Base-by-base conservation (phyloP, 179 eudicot species). In the Nepenthes alata region DNA sequence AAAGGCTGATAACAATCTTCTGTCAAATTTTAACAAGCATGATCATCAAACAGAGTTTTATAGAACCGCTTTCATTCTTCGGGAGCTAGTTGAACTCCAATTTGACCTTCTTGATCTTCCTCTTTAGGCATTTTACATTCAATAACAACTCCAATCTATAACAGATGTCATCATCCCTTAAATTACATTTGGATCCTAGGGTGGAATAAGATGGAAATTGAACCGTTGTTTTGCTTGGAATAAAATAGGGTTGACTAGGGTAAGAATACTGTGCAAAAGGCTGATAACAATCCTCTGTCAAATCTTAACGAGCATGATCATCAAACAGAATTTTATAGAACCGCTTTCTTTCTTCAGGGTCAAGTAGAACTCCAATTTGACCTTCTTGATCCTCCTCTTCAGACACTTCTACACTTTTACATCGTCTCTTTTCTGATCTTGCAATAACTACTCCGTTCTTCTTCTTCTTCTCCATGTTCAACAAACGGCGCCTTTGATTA, bases 11-110 rank as follows among this genome's bases (percentile, higher is more conserved):
- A 1, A 9, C 38, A 55, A 25, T 3, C 58, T n/a, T 25, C 11
- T 34, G 11, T 8, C 35, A 54, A 5, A 54, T 36, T 37, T 55
- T 14, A 55, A 9, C 11, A 1, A 25, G 58, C 37, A 72, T 67
- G 58, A 45, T 84, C 95, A 35, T 78, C 89, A 53, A 91, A 89
- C n/a, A 91, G 89, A 70, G 78, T 77, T 66, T 85, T 84, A 53
- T 89, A 91, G 66, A 89, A 91, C 70, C 91, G 61, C 74, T 83
- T 89, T 70, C 96, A 75, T 73, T 91, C 98, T 70, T 91, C 96
- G 5, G 88, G 88, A 64, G 86, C 95, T 69, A 91, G 77, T 37
- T 84, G 81, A 64, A 91, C 80, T 45, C 88, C 81, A 11, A 72
- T 62, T 65, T 76, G 81, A 75, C 88, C 81, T 16, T 66, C 76